These are phyloP conservation scores for Salvia hispanica DNA, from an alignment of 257 asterid genomes.

Conservation along the genomic window DNA sequence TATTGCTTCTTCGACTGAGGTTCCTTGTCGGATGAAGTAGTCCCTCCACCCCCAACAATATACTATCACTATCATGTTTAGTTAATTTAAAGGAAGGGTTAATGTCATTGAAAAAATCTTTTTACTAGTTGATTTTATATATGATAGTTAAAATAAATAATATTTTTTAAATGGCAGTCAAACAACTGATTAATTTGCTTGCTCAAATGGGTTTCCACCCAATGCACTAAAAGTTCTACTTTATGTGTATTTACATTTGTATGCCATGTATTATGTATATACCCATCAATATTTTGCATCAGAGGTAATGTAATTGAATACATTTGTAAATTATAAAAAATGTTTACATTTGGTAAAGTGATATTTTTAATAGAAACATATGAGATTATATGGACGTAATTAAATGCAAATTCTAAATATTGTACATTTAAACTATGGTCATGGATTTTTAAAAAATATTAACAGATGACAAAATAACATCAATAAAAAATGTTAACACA, in stretches of 20 bases:
- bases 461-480: too few relatives aligned
- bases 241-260: background rate
- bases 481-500: too few relatives aligned
- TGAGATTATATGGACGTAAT: too few relatives aligned
- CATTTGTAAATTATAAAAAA: background rate
- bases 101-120: constrained; percentile 41
- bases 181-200: constrained; percentile 59
- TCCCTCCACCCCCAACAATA: constrained; percentile 31
- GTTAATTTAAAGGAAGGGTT: constrained; percentile 31
- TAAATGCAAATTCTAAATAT: too few relatives aligned
- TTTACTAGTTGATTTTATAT: constrained; percentile 21
- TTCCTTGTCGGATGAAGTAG: constrained; percentile 56
- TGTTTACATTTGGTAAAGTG: too few relatives aligned
- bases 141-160: constrained; percentile 10
- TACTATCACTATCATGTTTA: constrained; percentile 37
- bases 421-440: too few relatives aligned
- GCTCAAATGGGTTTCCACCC: constrained; percentile 61
- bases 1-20: constrained; percentile 50
- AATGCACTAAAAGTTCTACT: constrained; percentile 34
- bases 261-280: too few relatives aligned
- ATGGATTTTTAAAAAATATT: too few relatives aligned
- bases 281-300: background rate
- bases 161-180: constrained; percentile 44
- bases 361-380: too few relatives aligned
- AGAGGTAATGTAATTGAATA: background rate